Conservation (phyloP, 257 asterid genomes). For the Fraxinus cuspidata region DNA sequence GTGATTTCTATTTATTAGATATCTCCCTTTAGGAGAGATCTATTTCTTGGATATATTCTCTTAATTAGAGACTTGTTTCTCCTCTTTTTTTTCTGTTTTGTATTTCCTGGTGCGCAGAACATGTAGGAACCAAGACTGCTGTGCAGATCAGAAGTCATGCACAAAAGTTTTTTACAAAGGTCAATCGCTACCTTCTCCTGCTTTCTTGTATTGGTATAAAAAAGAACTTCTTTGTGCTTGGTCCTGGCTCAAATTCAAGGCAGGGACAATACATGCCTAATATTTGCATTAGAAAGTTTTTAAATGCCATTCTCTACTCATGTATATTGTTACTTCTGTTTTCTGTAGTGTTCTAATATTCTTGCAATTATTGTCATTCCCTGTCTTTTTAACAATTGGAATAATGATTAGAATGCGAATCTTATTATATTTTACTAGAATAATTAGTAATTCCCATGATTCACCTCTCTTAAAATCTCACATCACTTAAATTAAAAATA, state of each 20-base stretch:
- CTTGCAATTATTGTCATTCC: background rate
- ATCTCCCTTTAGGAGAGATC: conserved; percentile 22
- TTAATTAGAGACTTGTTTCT: conserved; percentile 44
- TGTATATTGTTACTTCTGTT: background rate
- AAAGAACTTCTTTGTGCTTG: conserved; percentile 18
- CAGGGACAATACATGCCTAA: conserved; percentile 14
- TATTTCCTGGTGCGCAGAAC: conserved; percentile 72
- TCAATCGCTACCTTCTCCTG: conserved; percentile 46
- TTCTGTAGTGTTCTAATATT: background rate
- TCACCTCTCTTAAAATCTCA: background rate
- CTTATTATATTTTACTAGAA: background rate
- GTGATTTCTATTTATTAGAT: conserved; percentile 24
- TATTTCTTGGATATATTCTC: conserved; percentile 35
- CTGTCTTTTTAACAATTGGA: background rate
- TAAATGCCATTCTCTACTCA: background rate
- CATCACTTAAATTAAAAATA: background rate
- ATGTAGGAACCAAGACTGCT: conserved; percentile 98
- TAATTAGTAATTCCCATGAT: background rate
- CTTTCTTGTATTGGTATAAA: conserved; percentile 29
- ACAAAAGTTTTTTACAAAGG: conserved; percentile 97
- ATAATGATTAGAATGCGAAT: background rate
- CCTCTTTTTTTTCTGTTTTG: conserved; percentile 36
- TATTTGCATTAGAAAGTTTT: background rate
- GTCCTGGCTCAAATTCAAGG: conserved; percentile 21
- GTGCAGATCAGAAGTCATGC: conserved; percentile 99